A percentile compares a stretch with the other conserved stretches of the same genome.
Evolutionary conservation across 768 basidiomycete species (phyloP).

Genomic region (Trametes elegans): DNA sequence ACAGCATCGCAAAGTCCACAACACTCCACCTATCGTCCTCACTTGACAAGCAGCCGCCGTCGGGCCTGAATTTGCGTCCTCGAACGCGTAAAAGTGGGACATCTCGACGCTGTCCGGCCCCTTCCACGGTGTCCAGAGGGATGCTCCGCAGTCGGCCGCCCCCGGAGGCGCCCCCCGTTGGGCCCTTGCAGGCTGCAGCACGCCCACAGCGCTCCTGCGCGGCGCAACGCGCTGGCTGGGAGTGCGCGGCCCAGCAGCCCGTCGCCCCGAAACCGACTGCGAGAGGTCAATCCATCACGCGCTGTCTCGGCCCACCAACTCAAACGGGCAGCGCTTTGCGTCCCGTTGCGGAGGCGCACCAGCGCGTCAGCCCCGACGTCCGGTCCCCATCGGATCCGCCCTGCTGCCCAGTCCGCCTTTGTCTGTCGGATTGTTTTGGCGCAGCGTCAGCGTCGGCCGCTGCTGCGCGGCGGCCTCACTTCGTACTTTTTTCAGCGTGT

Average conservation of each 20-base stretch:
- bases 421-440: not conserved
- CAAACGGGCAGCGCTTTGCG: not conserved
- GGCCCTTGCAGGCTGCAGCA: conserved; percentile 5
- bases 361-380: not conserved
- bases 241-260: not conserved
- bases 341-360: not conserved
- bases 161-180: not conserved
- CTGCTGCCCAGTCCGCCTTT: not conserved
- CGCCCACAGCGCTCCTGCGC: not conserved
- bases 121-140: not conserved
- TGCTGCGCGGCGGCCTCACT: no score
- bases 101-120: conserved; percentile 6
- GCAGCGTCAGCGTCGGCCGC: not conserved
- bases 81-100: conserved; percentile 1
- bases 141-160: not conserved
- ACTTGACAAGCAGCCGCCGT: not conserved
- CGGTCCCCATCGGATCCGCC: conserved; percentile 1
- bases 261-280: not conserved
- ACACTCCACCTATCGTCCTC: not conserved
- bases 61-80: conserved; percentile 1
- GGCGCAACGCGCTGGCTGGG: no score
- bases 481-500: no score
- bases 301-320: not conserved
- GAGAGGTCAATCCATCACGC: conserved; percentile 3
- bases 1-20: not conserved